A percentile compares a stretch with the other conserved stretches of the same genome.
phyloP scores from a whole-genome alignment of 805 yeast genomes.

The Candida morakotiae region DNA sequence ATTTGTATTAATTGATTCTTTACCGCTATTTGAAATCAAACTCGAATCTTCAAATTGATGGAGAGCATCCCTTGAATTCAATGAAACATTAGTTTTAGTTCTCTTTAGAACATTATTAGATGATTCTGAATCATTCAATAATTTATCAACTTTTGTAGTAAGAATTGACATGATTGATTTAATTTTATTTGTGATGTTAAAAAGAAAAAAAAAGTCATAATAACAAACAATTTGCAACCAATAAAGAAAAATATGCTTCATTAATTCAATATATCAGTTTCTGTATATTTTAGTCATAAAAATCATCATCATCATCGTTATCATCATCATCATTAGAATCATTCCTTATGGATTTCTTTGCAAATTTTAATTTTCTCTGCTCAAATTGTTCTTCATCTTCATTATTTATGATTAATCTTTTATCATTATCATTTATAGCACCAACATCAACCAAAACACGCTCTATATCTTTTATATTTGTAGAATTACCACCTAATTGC shows the following conservation, averaged over 20 bases:
- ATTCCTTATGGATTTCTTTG: constrained; percentile 51
- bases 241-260: too few species aligned
- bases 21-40: background rate
- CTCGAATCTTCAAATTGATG: background rate
- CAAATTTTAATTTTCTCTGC: constrained; percentile 48
- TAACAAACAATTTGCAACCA: background rate
- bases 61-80: too few species aligned
- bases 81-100: too few species aligned
- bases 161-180: constrained; percentile 5
- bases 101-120: too few species aligned
- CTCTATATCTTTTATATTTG: constrained; percentile 69
- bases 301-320: constrained; percentile 6
- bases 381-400: constrained; percentile 55
- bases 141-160: constrained; percentile 3
- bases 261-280: background rate
- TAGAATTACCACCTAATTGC: constrained; percentile 79
- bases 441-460: constrained; percentile 60
- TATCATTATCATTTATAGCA: constrained; percentile 65
- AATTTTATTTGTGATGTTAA: background rate
- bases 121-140: constrained; percentile 1
- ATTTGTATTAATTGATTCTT: too few species aligned
- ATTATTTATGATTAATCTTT: constrained; percentile 58
- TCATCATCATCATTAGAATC: constrained; percentile 33
- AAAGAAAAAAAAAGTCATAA: constrained; percentile 1
- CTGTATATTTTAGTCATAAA: constrained; percentile 2